Evolutionary conservation across 768 basidiomycete species (phyloP).

Genomic region (Mycena crocata): DNA sequence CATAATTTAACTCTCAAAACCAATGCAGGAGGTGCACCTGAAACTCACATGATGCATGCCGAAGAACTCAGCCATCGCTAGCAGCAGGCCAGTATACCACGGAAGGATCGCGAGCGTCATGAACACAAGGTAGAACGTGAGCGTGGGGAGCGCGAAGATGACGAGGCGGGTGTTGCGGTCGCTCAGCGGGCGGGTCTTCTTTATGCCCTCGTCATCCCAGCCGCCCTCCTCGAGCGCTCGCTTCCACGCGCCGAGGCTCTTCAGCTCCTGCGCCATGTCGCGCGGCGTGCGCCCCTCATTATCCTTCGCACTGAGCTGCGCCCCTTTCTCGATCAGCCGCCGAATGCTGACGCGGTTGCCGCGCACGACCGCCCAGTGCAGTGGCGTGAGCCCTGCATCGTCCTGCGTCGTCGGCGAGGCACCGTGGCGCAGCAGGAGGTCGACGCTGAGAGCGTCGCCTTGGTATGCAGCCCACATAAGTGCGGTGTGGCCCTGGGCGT

Average conservation of each 20-base stretch:
- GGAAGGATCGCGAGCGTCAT: constrained; percentile 85
- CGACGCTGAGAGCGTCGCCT: constrained; percentile 95
- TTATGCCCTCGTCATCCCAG: constrained; percentile 78
- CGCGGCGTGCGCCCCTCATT: constrained; percentile 86
- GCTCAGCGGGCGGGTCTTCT: constrained; percentile 73
- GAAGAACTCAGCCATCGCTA: constrained; percentile 89
- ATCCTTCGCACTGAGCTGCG: constrained; percentile 84
- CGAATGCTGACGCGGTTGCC: constrained; percentile 92
- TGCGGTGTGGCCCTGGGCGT: constrained; percentile 92
- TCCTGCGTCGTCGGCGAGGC: constrained; percentile 84
- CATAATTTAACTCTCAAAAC: constrained; percentile 28
- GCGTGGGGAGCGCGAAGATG: constrained; percentile 81
- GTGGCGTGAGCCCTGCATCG: constrained; percentile 84
- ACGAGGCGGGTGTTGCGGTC: constrained; percentile 88
- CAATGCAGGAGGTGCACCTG: not conserved
- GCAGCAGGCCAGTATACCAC: constrained; percentile 88
- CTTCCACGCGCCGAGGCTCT: constrained; percentile 91
- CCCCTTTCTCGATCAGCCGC: constrained; percentile 86
- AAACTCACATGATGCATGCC: constrained; percentile 92
- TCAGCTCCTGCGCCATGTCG: constrained; percentile 95
- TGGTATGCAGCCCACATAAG: constrained; percentile 99
- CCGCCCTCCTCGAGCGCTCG: constrained; percentile 91
- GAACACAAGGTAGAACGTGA: constrained; percentile 88
- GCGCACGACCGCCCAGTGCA: constrained; percentile 98
- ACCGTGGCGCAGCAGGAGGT: constrained; percentile 88